phyloP scores from a whole-genome alignment of 495 filamentous ascomycete species.

The Penicillium chermesinum region DNA sequence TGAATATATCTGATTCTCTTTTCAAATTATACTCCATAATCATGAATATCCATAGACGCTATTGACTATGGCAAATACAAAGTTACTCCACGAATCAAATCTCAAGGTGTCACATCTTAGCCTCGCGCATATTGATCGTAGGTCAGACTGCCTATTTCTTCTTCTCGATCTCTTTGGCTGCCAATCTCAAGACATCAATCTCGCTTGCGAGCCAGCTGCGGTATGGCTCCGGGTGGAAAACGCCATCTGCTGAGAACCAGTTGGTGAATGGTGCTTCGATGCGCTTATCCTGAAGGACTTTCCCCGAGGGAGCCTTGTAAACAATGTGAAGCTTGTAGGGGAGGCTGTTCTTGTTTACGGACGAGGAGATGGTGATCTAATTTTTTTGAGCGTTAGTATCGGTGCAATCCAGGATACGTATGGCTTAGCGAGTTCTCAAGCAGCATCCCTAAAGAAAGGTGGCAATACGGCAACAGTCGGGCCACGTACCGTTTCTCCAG shows the following conservation, averaged over 20 bases:
- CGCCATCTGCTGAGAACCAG: slow-evolving; percentile 82
- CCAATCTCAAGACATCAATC: slow-evolving; percentile 61
- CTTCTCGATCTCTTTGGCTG: slow-evolving; percentile 56
- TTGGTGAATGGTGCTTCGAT: slow-evolving; percentile 67
- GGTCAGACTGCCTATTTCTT: slow-evolving; percentile 11
- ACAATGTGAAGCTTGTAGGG: slow-evolving; percentile 67
- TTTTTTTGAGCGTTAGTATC: background rate
- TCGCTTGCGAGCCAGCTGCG: slow-evolving; percentile 71
- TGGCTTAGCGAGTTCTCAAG: no score
- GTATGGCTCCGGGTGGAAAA: slow-evolving; percentile 78
- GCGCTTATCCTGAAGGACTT: slow-evolving; percentile 44
- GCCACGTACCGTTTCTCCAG: slow-evolving; percentile 49
- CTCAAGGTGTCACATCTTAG: no score
- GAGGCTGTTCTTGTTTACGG: slow-evolving; percentile 69
- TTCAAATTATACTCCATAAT: background rate
- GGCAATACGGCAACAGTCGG: no score
- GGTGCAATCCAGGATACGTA: background rate
- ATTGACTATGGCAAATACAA: no score
- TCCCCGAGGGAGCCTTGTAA: slow-evolving; percentile 45
- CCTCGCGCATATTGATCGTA: no score
- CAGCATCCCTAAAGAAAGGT: no score
- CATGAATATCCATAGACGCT: background rate
- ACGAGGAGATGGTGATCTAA: slow-evolving; percentile 63
- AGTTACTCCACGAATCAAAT: no score
- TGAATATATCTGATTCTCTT: slow-evolving; percentile 10